Evolutionary conservation across 2,329 filamentous ascomycete species (phyloP).

Genomic region (Alternaria conjuncta): DNA sequence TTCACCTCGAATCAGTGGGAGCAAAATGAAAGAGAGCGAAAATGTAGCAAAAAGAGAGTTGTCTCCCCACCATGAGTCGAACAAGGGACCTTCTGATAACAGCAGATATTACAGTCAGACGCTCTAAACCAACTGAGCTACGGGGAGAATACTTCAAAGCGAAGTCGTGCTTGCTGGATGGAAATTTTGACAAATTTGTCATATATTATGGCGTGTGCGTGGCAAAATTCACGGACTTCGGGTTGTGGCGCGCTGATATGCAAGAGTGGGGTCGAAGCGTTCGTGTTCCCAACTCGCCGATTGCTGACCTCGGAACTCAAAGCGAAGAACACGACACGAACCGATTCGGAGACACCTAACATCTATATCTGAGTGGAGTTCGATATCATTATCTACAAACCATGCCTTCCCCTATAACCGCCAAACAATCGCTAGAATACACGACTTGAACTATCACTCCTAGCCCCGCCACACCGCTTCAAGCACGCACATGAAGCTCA

Average conservation of each 20-base stretch:
- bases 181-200: accelerated
- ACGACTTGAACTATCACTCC: not conserved
- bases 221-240: too few relatives aligned
- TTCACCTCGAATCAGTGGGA: not conserved
- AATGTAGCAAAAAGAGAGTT: conserved; percentile 11
- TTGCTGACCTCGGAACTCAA: not conserved
- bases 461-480: conserved; percentile 36
- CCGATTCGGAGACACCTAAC: not conserved
- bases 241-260: not conserved
- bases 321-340: not conserved
- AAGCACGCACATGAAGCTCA: conserved; percentile 34
- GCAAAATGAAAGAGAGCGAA: not conserved
- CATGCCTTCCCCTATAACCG: too few relatives aligned
- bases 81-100: conserved; percentile 45
- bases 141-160: conserved; percentile 24
- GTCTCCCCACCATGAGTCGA: conserved; percentile 44
- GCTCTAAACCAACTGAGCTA: conserved; percentile 47
- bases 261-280: not conserved
- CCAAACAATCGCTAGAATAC: not conserved
- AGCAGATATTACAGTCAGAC: conserved; percentile 46
- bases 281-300: not conserved
- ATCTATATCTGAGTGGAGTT: not conserved
- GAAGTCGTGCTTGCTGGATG: conserved; percentile 19
- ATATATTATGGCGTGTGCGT: not conserved
- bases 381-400: not conserved